Percentiles rank a stretch among this genome's conserved stretches.
Conservation (phyloP, 306 rosid genomes). For the Adenanthera pavonina region DNA sequence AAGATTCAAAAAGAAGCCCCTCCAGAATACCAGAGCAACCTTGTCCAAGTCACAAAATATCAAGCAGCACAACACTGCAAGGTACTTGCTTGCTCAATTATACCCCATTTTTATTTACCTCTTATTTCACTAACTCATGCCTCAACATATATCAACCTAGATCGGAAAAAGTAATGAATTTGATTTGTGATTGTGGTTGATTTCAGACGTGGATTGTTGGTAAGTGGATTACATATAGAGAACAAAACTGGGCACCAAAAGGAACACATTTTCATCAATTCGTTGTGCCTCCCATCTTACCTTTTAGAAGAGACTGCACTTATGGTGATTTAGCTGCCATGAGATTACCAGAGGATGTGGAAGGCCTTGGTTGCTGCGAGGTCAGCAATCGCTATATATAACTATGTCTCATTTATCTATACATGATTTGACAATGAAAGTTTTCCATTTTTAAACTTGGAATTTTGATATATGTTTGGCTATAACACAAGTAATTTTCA, state of each 20-base stretch:
- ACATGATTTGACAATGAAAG: too few relatives aligned
- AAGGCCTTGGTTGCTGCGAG: constrained; percentile 92
- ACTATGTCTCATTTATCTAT: neutral
- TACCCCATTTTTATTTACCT: neutral
- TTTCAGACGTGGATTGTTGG: constrained; percentile 95
- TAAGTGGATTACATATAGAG: constrained; percentile 90
- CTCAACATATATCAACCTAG: neutral
- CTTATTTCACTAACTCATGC: neutral
- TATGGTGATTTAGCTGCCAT: constrained; percentile 98
- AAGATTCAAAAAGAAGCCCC: constrained; percentile 89
- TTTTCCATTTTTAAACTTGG: too few relatives aligned
- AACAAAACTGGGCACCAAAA: constrained; percentile 92
- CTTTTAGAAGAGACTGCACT: constrained; percentile 87
- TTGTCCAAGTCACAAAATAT: constrained; percentile 91
- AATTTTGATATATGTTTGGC: too few relatives aligned
- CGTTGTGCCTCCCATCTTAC: constrained; percentile 88
- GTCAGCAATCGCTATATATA: constrained; percentile 37
- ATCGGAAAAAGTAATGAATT: neutral
- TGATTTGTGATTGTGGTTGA: neutral
- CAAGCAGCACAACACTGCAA: constrained; percentile 89
- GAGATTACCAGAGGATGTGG: constrained; percentile 80
- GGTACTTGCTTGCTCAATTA: constrained; percentile 43
- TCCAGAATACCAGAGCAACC: constrained; percentile 72
- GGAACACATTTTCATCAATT: constrained; percentile 96
- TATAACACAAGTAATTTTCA: too few relatives aligned